These are phyloP conservation scores for Auricularia sp. DNA, from an alignment of 768 basidiomycete species.

Conservation along the genomic window DNA sequence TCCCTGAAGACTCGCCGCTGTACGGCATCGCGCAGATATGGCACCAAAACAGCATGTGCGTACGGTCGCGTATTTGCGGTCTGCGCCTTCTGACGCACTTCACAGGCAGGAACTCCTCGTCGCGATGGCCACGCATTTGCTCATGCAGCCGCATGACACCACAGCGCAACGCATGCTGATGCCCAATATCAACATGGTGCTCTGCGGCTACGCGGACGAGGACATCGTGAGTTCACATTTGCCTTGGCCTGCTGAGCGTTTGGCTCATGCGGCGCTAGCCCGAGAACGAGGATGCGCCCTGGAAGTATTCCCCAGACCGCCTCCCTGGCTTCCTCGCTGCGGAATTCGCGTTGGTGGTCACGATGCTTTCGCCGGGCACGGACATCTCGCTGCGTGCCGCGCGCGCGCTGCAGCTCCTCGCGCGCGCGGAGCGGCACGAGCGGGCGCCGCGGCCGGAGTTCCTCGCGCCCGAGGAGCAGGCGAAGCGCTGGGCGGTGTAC, in stretches of 20 bases:
- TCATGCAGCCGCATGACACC: no score
- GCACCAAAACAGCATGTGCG: background rate
- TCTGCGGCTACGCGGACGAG: constrained; percentile 1
- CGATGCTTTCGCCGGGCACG: constrained; percentile 59
- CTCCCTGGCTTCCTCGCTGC: constrained; percentile 54
- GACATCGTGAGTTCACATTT: constrained; percentile 1
- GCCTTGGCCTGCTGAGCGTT: background rate
- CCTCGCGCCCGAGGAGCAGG: constrained; percentile 36
- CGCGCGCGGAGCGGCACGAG: constrained; percentile 55
- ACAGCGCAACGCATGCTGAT: background rate
- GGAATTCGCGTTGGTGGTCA: constrained; percentile 65
- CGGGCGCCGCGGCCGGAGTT: constrained; percentile 31
- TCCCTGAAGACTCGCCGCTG: background rate
- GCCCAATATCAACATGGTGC: background rate
- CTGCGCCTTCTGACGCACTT: no score
- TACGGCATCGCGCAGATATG: background rate
- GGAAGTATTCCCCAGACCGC: constrained; percentile 26
- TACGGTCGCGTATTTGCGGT: background rate
- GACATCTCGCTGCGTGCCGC: constrained; percentile 60
- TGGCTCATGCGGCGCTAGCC: background rate
- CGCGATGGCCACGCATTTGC: no score
- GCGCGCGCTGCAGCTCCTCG: constrained; percentile 55
- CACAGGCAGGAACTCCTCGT: background rate
- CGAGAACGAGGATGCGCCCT: background rate
- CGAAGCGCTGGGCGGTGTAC: constrained; percentile 63